Evolutionary conservation across 1,284 basidiomycete genomes (phyloP).

Genomic region (Tilletia caries): DNA sequence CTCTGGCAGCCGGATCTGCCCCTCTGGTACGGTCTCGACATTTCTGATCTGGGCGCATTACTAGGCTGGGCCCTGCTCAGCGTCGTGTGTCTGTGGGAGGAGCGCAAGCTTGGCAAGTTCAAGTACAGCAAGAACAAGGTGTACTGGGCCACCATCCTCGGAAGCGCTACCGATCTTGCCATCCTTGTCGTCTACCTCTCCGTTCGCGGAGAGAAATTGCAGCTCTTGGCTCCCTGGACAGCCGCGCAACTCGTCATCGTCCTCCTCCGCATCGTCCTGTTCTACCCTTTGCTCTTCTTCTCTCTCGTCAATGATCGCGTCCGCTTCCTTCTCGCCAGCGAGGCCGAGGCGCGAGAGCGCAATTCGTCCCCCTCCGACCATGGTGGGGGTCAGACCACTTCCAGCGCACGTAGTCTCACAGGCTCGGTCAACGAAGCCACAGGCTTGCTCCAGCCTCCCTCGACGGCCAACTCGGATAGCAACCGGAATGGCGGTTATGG

Average conservation of each 20-base stretch:
- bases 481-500: constrained; percentile 20
- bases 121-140: constrained; percentile 41
- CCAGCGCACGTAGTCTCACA: background rate
- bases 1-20: constrained; percentile 40
- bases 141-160: constrained; percentile 23
- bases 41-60: constrained; percentile 40
- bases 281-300: constrained; percentile 38
- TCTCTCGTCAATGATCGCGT: constrained; percentile 34
- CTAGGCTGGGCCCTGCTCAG: constrained; percentile 38
- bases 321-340: constrained; percentile 34
- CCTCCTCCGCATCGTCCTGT: constrained; percentile 33
- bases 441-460: background rate
- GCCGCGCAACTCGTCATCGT: constrained; percentile 38
- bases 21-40: constrained; percentile 36
- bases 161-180: constrained; percentile 29
- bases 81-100: constrained; percentile 39
- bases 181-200: constrained; percentile 32
- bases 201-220: constrained; percentile 20
- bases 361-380: background rate
- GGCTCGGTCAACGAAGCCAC: background rate
- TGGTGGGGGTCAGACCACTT: background rate
- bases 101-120: constrained; percentile 29
- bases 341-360: constrained; percentile 16
- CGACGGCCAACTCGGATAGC: constrained; percentile 12
- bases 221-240: constrained; percentile 30